These are phyloP conservation scores for Neopestalotiopsis sp. DNA, from an alignment of 2,329 filamentous ascomycete species.

Conservation along the genomic window DNA sequence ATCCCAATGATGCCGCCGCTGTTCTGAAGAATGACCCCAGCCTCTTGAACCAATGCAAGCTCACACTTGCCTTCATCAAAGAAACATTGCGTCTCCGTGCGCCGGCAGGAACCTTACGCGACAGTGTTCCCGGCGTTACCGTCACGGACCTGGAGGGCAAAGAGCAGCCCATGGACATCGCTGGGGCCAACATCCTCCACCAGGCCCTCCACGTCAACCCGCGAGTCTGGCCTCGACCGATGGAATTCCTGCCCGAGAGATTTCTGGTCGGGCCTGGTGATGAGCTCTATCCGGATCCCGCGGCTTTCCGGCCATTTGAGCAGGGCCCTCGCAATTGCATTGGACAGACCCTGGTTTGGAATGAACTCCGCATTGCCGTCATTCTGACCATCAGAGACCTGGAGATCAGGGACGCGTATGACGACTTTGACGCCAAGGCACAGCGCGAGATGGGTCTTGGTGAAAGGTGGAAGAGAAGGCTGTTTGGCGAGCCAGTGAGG, in stretches of 20 bases:
- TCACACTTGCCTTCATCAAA: constrained; percentile 14
- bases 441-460: not conserved
- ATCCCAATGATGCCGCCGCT: not conserved
- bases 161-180: constrained; percentile 6
- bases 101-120: constrained; percentile 15
- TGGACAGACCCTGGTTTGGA: constrained; percentile 18
- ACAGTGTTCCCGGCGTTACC: constrained; percentile 1
- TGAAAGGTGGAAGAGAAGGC: not conserved
- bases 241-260: constrained; percentile 22
- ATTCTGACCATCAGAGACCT: constrained; percentile 16
- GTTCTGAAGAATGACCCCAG: not conserved
- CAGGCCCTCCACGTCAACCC: constrained; percentile 20
- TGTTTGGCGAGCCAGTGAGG: constrained; percentile 8
- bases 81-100: constrained; percentile 21
- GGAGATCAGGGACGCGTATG: constrained; percentile 19
- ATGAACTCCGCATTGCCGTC: not conserved
- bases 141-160: constrained; percentile 17
- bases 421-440: constrained; percentile 19
- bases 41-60: not conserved
- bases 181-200: constrained; percentile 12
- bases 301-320: constrained; percentile 21
- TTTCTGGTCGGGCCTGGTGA: constrained; percentile 20
- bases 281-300: constrained; percentile 11
- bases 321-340: constrained; percentile 22
- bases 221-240: constrained; percentile 15